A percentile compares a stretch with the other conserved stretches of the same genome.
These are phyloP conservation scores for Prunus davidiana DNA, from an alignment of 306 rosid genomes.

Conservation along the genomic window DNA sequence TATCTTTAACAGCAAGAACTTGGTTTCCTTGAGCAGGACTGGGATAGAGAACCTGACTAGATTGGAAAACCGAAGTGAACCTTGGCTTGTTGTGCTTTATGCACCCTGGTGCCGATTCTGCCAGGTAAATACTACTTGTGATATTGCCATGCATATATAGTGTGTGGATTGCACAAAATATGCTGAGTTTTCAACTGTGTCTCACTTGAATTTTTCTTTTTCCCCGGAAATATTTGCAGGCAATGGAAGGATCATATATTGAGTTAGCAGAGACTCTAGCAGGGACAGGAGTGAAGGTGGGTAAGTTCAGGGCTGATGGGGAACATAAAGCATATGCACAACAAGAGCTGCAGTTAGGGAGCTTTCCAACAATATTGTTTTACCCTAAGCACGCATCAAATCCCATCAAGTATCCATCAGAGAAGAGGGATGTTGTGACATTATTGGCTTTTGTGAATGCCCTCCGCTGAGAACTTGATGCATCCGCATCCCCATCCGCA, in stretches of 20 bases:
- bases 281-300: slow-evolving; percentile 72
- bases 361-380: slow-evolving; percentile 79
- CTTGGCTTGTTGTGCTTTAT: slow-evolving; percentile 82
- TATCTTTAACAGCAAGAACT: slow-evolving; percentile 51
- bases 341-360: slow-evolving; percentile 59
- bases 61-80: slow-evolving; percentile 57
- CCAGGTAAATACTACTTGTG: neutral
- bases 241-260: slow-evolving; percentile 70
- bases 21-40: slow-evolving; percentile 59
- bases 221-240: slow-evolving; percentile 13
- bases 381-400: slow-evolving; percentile 74
- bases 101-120: slow-evolving; percentile 97
- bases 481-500: too few species aligned
- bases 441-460: slow-evolving; percentile 74
- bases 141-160: neutral
- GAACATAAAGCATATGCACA: slow-evolving; percentile 75
- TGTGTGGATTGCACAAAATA: neutral
- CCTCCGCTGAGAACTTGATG: slow-evolving; percentile 22
- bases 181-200: neutral
- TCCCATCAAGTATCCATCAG: slow-evolving; percentile 73
- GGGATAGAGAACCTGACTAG: slow-evolving; percentile 75
- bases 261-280: slow-evolving; percentile 69
- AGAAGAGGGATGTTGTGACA: slow-evolving; percentile 73
- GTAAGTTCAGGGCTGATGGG: slow-evolving; percentile 82
- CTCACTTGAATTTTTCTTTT: neutral